Evolutionary conservation across 2,329 filamentous ascomycete species (phyloP).

Genomic region (Sporothrix pseudoabietina): DNA sequence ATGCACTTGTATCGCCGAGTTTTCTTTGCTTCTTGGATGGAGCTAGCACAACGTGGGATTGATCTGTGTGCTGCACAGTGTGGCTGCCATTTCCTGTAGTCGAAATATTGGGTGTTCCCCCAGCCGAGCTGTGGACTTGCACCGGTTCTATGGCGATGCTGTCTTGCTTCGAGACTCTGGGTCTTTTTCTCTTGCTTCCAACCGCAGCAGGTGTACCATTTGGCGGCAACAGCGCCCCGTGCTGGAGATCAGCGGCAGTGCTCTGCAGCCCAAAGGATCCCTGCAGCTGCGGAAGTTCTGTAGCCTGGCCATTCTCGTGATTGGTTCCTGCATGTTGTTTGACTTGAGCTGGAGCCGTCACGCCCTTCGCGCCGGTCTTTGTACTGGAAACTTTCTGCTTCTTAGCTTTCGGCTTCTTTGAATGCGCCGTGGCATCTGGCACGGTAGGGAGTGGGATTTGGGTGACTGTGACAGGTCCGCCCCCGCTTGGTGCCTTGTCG

Average conservation of each 20-base stretch:
- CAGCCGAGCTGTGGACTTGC: neutral
- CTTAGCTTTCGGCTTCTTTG: constrained; percentile 39
- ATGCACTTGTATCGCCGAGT: constrained; percentile 39
- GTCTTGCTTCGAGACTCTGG: constrained; percentile 33
- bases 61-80: constrained; percentile 30
- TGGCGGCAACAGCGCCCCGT: neutral
- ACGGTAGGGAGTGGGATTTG: constrained; percentile 35
- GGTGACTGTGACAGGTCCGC: constrained; percentile 29
- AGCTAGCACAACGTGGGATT: constrained; percentile 24
- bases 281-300: constrained; percentile 11
- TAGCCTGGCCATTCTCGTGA: neutral
- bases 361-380: constrained; percentile 35
- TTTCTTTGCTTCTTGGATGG: constrained; percentile 46
- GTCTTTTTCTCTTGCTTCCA: constrained; percentile 42
- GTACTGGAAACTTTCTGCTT: constrained; percentile 46
- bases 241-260: constrained; percentile 20
- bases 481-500: neutral
- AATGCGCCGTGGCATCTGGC: constrained; percentile 30
- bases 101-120: neutral
- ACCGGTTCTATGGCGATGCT: neutral
- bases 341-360: neutral
- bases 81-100: constrained; percentile 9
- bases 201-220: constrained; percentile 16
- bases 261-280: constrained; percentile 1
- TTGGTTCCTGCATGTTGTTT: constrained; percentile 30